These are phyloP conservation scores for Cystobasidium onofrii DNA, from an alignment of 768 basidiomycete genomes.

Conservation along the genomic window DNA sequence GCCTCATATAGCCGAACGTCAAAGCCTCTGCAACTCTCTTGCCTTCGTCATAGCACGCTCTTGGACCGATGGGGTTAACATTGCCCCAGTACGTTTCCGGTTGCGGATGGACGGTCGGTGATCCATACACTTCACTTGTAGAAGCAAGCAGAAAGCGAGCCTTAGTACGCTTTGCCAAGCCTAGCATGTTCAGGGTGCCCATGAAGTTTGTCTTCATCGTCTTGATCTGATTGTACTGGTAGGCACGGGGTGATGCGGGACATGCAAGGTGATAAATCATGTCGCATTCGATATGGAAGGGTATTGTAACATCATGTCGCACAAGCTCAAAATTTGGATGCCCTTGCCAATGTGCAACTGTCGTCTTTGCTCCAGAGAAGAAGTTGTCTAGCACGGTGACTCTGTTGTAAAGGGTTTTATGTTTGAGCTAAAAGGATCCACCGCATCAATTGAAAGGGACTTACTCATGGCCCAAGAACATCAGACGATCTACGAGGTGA, in stretches of 20 bases:
- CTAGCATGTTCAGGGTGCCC: conserved; percentile 98
- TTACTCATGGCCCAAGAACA: conserved; percentile 79
- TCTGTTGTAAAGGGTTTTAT: neutral
- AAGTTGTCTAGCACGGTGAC: conserved; percentile 50
- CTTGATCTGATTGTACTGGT: conserved; percentile 96
- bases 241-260: conserved; percentile 55
- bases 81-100: conserved; percentile 50
- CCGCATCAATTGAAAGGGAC: too few species aligned
- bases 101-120: conserved; percentile 96
- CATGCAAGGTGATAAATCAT: conserved; percentile 99
- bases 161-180: conserved; percentile 91
- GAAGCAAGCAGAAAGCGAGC: conserved; percentile 92
- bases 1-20: conserved; percentile 89
- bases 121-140: conserved; percentile 93
- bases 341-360: conserved; percentile 88
- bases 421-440: neutral
- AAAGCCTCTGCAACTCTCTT: conserved; percentile 98
- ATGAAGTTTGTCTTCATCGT: conserved; percentile 98
- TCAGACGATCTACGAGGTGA: conserved; percentile 89
- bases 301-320: conserved; percentile 92
- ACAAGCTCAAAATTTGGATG: conserved; percentile 99
- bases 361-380: conserved; percentile 97
- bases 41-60: conserved; percentile 99
- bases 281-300: conserved; percentile 98
- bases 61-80: conserved; percentile 91